Percentiles rank a stretch among this genome's conserved stretches.
These are phyloP conservation scores for Leavenworthia alabamica DNA, from an alignment of 345 rosid genomes.

Conservation along the genomic window DNA sequence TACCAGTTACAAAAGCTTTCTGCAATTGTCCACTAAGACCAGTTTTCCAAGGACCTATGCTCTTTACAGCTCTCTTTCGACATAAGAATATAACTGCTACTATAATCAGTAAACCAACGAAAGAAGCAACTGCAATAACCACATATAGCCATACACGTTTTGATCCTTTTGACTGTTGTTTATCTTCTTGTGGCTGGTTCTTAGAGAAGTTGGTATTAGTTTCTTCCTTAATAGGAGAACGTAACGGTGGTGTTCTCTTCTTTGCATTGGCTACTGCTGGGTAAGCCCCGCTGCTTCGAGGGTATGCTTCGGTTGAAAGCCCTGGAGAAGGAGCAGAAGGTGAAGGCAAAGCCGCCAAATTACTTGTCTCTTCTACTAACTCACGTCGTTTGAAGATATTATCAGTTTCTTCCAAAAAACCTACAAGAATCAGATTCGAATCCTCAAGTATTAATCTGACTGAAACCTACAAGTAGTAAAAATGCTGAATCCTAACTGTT, in stretches of 20 bases:
- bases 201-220: background rate
- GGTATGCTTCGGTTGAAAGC: slow-evolving; percentile 40
- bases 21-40: slow-evolving; percentile 93
- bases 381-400: slow-evolving; percentile 45
- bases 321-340: slow-evolving; percentile 26
- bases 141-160: slow-evolving; percentile 46
- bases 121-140: slow-evolving; percentile 34
- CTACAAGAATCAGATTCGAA: background rate
- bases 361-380: slow-evolving; percentile 52
- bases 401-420: slow-evolving; percentile 26
- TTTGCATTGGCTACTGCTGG: slow-evolving; percentile 62
- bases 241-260: slow-evolving; percentile 24
- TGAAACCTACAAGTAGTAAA: too few species aligned
- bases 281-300: slow-evolving; percentile 74
- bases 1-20: slow-evolving; percentile 87
- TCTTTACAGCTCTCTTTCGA: slow-evolving; percentile 45
- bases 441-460: background rate
- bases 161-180: slow-evolving; percentile 22
- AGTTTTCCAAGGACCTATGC: slow-evolving; percentile 85
- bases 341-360: slow-evolving; percentile 54
- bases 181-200: slow-evolving; percentile 14
- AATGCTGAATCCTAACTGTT: background rate
- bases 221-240: slow-evolving; percentile 12
- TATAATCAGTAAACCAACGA: slow-evolving; percentile 30
- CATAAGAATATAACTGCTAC: slow-evolving; percentile 35